Percentiles rank a stretch among this genome's conserved stretches.
These are phyloP conservation scores for Pyrenophora teres DNA, from an alignment of 2,329 filamentous ascomycete species.

Conservation along the genomic window DNA sequence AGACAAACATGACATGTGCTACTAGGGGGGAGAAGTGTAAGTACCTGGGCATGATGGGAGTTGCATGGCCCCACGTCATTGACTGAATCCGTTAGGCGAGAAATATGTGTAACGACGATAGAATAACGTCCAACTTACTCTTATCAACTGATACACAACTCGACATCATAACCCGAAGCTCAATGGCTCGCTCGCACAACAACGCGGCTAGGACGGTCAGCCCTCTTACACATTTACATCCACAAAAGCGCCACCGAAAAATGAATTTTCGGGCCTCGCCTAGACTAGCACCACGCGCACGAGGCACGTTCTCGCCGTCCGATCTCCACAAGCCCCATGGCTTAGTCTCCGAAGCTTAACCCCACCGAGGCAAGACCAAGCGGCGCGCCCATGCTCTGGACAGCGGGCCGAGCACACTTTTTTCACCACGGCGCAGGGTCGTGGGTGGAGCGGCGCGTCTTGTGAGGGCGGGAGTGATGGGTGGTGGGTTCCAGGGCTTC, in stretches of 20 bases:
- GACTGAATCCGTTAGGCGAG: too few species aligned
- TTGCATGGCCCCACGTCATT: too few species aligned
- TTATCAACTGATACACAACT: background rate
- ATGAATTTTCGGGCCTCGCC: slow-evolving; percentile 31
- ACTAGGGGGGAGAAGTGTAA: too few species aligned
- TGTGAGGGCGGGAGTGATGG: background rate
- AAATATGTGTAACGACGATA: too few species aligned
- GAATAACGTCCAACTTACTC: background rate
- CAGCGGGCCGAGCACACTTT: slow-evolving; percentile 26
- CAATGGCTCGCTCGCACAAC: too few species aligned
- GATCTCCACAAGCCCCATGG: slow-evolving; percentile 3
- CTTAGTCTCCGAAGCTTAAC: slow-evolving; percentile 24
- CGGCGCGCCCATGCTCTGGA: slow-evolving; percentile 15
- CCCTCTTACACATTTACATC: background rate
- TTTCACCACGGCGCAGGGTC: slow-evolving; percentile 19
- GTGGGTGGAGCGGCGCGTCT: slow-evolving; percentile 8
- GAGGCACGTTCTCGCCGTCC: slow-evolving; percentile 10
- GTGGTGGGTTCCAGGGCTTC: too few species aligned
- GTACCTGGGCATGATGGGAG: too few species aligned
- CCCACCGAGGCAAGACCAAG: slow-evolving; percentile 12
- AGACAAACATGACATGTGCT: too few species aligned
- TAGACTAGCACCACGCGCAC: slow-evolving; percentile 23
- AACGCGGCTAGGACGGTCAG: background rate
- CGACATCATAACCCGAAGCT: too few species aligned
- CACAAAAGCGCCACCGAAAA: slow-evolving; percentile 18